Conservation (phyloP, 805 yeast species). For the Schwanniomyces sp. region DNA sequence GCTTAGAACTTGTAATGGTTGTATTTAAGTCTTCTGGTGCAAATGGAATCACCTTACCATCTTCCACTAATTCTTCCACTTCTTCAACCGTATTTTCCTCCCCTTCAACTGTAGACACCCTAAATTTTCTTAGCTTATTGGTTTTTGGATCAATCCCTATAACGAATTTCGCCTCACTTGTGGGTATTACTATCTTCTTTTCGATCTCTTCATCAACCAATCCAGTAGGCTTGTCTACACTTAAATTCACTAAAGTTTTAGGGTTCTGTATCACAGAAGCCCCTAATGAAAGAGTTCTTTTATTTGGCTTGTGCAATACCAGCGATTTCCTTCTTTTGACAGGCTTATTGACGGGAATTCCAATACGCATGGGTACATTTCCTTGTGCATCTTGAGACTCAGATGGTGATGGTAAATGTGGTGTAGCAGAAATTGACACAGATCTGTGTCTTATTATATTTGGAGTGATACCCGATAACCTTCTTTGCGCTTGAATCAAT, state of each 20-base stretch:
- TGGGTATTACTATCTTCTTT: constrained; percentile 4
- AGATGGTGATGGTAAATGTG: constrained; percentile 7
- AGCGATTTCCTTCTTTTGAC: constrained; percentile 30
- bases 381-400: constrained; percentile 6
- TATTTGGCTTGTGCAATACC: constrained; percentile 8
- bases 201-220: constrained; percentile 6
- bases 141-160: constrained; percentile 34
- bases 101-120: constrained; percentile 10
- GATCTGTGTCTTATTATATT: constrained; percentile 24
- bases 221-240: not conserved
- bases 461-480: constrained; percentile 36
- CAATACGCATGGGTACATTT: constrained; percentile 33
- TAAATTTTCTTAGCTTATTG: constrained; percentile 26
- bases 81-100: constrained; percentile 3
- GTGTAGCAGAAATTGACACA: constrained; percentile 26
- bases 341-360: constrained; percentile 34
- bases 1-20: constrained; percentile 26
- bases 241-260: not conserved
- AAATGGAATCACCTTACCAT: constrained; percentile 23
- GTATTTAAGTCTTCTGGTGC: constrained; percentile 40
- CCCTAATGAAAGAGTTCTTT: constrained; percentile 7
- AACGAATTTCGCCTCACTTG: constrained; percentile 18
- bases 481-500: constrained; percentile 29
- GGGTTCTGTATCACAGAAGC: constrained; percentile 5
- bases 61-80: constrained; percentile 8